Base-by-base conservation (phyloP, 1,284 basidiomycete species). In the Filobasidium uniguttulatum region DNA sequence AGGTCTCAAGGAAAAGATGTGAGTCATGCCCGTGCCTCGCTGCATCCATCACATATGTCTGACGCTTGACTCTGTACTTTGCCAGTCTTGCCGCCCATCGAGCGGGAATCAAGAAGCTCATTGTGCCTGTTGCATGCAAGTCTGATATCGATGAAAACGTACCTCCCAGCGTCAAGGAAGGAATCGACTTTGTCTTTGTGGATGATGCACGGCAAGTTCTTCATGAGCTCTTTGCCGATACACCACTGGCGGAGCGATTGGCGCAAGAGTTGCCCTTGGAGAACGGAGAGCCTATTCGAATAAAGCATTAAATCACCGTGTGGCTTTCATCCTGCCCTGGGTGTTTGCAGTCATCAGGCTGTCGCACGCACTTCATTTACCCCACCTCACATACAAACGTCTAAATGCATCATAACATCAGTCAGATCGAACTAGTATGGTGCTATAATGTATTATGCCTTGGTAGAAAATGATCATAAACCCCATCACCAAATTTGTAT, bases 101-200 rank as follows among this genome's bases (percentile, higher is more conserved):
- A 10, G 87, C 90, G 1, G 88, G 87, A 2, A 91, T 94, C 72
- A 88, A 83, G 71, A 90, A 70, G 57, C 62, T 91, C 55, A 72
- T 91, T 22, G 86, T 87, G 1, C 90, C 90, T 0, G 79, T 77
- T 22, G 89, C 83, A 2, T 90, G 89, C 66, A 80, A 82, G 34
- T 80, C 84, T 0, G 89, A 94, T 63, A 90, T 96, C 34, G 87
- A 94, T 69, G 87, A 89, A 72, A 94, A 94, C 63, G 90, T 94
- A 0, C 89, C 88, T 0, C 82, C 81, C 60, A 90, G 86, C 60
- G 89, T 94, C 57, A 94, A 94, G 76, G 82, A 80, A 14, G 90
- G 89, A 22, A 89, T 94, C 56, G 78, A 81, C 48, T 88, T 96
- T 59, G 85, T 93, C 52, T 94, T 68, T 49, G 90, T 93, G 45